A percentile compares a stretch with the other conserved stretches of the same genome.
Conservation (phyloP, 805 yeast genomes). For the Lipomyces anomalus region DNA sequence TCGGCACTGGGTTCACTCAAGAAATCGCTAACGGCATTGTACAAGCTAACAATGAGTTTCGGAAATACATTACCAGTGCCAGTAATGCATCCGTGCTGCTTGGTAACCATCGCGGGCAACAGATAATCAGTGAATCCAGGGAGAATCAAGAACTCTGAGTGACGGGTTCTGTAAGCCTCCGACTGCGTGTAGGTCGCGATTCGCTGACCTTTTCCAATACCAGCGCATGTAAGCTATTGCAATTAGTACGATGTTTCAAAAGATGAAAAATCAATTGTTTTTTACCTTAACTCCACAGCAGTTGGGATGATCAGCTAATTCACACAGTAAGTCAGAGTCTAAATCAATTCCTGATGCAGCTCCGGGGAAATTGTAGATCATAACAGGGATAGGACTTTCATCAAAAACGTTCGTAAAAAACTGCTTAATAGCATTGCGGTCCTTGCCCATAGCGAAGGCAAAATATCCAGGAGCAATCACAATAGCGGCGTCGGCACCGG, state of each 20-base stretch:
- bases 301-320: slow-evolving; percentile 39
- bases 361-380: slow-evolving; percentile 47
- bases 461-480: slow-evolving; percentile 45
- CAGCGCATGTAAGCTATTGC: slow-evolving; percentile 38
- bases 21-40: slow-evolving; percentile 13
- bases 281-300: slow-evolving; percentile 36
- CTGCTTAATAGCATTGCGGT: slow-evolving; percentile 40
- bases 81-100: slow-evolving; percentile 48
- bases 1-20: slow-evolving; percentile 9
- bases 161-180: slow-evolving; percentile 28
- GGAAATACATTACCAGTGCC: slow-evolving; percentile 53
- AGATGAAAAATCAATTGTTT: too few relatives aligned
- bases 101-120: slow-evolving; percentile 43
- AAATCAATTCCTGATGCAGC: slow-evolving; percentile 41
- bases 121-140: slow-evolving; percentile 51
- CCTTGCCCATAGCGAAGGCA: slow-evolving; percentile 42
- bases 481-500: slow-evolving; percentile 32
- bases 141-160: slow-evolving; percentile 36
- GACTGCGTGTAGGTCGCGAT: slow-evolving; percentile 39
- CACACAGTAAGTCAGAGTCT: slow-evolving; percentile 37
- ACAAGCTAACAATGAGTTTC: slow-evolving; percentile 40
- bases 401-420: slow-evolving; percentile 43
- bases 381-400: slow-evolving; percentile 39
- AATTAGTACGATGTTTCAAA: slow-evolving; percentile 42
- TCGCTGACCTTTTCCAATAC: slow-evolving; percentile 46